A percentile compares a stretch with the other conserved stretches of the same genome.
Evolutionary conservation across 148 eudicot species (phyloP).

Genomic region (Salicornia ramosissima): DNA sequence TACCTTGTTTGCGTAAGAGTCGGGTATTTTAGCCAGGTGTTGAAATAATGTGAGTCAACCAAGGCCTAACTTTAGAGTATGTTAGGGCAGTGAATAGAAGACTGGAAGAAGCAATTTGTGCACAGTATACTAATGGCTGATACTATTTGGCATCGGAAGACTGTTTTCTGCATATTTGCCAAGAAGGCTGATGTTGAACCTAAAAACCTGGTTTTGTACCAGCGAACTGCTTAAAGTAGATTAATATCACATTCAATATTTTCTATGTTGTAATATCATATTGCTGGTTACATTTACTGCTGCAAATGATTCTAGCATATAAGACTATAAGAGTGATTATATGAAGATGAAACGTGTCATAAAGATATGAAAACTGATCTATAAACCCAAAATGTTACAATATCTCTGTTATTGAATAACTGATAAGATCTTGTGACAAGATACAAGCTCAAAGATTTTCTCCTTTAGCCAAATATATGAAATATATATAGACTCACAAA

Average conservation of each 20-base stretch:
- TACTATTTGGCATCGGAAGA: no score
- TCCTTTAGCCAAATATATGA: background rate
- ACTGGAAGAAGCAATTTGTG: no score
- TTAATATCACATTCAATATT: background rate
- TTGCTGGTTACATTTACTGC: background rate
- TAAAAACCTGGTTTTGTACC: constrained; percentile 24
- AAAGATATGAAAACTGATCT: background rate
- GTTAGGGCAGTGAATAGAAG: no score
- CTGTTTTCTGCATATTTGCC: constrained; percentile 28
- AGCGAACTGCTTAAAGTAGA: background rate
- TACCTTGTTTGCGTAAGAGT: no score
- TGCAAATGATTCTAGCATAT: no score
- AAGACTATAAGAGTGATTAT: no score
- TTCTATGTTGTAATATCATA: background rate
- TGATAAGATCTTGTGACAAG: background rate
- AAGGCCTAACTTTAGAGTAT: no score
- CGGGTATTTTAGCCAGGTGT: no score
- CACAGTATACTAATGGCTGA: no score
- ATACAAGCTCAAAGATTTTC: background rate
- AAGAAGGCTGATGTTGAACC: constrained; percentile 45
- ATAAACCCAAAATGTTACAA: background rate
- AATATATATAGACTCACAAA: background rate
- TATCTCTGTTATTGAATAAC: background rate
- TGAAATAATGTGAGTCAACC: no score
- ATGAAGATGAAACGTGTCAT: background rate